Evolutionary conservation across 768 basidiomycete species (phyloP).

Genomic region (Pulveroboletus sp.): DNA sequence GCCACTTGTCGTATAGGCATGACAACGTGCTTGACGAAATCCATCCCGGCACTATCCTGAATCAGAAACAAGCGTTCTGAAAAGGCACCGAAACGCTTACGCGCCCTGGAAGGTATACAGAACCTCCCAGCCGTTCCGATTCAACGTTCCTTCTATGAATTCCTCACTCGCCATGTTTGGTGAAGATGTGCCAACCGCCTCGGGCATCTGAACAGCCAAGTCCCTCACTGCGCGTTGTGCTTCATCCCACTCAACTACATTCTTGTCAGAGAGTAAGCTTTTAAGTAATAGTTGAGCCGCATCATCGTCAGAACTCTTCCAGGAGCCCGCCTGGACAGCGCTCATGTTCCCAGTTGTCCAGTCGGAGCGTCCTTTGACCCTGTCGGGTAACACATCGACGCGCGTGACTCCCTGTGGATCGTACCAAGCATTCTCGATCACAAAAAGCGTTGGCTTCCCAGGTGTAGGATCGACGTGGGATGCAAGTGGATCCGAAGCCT

Average conservation of each 20-base stretch:
- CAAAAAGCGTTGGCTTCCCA: conserved; percentile 24
- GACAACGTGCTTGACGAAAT: conserved; percentile 38
- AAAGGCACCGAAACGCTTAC: conserved; percentile 28
- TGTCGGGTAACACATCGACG: conserved; percentile 33
- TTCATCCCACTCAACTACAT: conserved; percentile 29
- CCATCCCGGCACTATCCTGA: conserved; percentile 34
- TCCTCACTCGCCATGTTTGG: conserved; percentile 23
- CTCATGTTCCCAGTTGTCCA: conserved; percentile 19
- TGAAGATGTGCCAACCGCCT: conserved; percentile 2
- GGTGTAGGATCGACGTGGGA: conserved; percentile 14
- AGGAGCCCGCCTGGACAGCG: conserved; percentile 12
- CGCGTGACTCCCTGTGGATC: conserved; percentile 35
- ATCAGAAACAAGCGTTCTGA: conserved; percentile 10
- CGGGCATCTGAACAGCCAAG: conserved; percentile 18
- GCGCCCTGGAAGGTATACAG: conserved; percentile 38
- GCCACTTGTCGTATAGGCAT: conserved; percentile 34
- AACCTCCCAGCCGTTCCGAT: conserved; percentile 36
- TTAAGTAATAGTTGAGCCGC: conserved; percentile 16
- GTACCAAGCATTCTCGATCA: conserved; percentile 39
- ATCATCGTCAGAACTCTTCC: conserved; percentile 8
- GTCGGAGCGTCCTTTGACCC: conserved; percentile 24
- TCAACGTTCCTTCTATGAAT: conserved; percentile 29
- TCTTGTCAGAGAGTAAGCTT: conserved; percentile 18
- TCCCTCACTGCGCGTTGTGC: conserved; percentile 22
- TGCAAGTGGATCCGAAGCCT: conserved; percentile 11